phyloP scores from a whole-genome alignment of 108 stramenopile species.

The Cyclotella baltica region DNA sequence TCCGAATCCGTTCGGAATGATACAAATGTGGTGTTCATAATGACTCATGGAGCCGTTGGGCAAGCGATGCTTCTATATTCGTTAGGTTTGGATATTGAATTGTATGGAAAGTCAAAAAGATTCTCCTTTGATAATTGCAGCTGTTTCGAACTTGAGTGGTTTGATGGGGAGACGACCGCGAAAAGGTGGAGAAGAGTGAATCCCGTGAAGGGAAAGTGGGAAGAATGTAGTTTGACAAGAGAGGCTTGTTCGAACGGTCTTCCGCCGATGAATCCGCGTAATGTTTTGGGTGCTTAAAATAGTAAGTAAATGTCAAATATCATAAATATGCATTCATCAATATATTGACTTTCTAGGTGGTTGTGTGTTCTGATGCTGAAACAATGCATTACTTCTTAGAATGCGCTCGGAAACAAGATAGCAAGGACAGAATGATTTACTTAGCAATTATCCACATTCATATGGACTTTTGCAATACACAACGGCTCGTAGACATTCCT shows the following conservation, averaged over 20 bases:
- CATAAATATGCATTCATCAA: too few species aligned
- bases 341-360: too few species aligned
- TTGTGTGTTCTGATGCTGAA: too few species aligned
- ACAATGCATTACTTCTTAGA: too few species aligned
- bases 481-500: too few species aligned
- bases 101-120: slow-evolving; percentile 12
- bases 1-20: slow-evolving; percentile 14
- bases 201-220: slow-evolving; percentile 15
- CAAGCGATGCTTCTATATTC: slow-evolving; percentile 52
- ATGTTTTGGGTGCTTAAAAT: too few species aligned
- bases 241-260: not conserved
- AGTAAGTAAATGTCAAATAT: too few species aligned
- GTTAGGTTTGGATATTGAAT: slow-evolving; percentile 26
- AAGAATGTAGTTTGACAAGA: not conserved
- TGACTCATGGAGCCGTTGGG: slow-evolving; percentile 51
- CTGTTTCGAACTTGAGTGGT: slow-evolving; percentile 46
- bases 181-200: slow-evolving; percentile 42
- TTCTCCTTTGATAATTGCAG: slow-evolving; percentile 49
- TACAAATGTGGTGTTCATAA: slow-evolving; percentile 26
- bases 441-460: too few species aligned
- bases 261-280: not conserved
- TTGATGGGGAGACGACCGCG: slow-evolving; percentile 19
- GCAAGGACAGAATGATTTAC: too few species aligned
- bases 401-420: too few species aligned
- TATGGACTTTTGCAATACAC: too few species aligned